Evolutionary conservation across 1,284 basidiomycete genomes (phyloP).

Genomic region (Xerocomus amazonicus): DNA sequence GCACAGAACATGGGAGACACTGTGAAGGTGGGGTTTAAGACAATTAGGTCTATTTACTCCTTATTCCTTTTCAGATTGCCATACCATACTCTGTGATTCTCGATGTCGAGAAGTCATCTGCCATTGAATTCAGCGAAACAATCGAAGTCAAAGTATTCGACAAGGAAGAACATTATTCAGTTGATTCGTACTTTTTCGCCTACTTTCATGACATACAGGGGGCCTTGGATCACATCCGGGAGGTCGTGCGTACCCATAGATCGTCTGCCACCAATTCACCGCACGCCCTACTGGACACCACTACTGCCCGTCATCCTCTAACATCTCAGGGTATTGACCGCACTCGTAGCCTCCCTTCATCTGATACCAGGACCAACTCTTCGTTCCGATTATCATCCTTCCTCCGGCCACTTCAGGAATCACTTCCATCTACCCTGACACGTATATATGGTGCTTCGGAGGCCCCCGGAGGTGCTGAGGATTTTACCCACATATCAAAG

Average conservation of each 20-base stretch:
- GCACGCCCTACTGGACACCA: slow-evolving; percentile 64
- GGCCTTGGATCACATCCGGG: slow-evolving; percentile 77
- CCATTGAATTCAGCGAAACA: slow-evolving; percentile 92
- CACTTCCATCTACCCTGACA: slow-evolving; percentile 36
- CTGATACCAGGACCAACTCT: slow-evolving; percentile 34
- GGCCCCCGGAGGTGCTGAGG: slow-evolving; percentile 44
- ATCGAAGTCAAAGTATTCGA: slow-evolving; percentile 91
- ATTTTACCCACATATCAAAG: slow-evolving; percentile 67
- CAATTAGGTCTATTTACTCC: background rate
- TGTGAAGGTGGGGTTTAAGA: slow-evolving; percentile 63
- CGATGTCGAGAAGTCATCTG: slow-evolving; percentile 83
- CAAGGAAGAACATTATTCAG: slow-evolving; percentile 68
- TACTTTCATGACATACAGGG: slow-evolving; percentile 80
- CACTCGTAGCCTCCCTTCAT: slow-evolving; percentile 34
- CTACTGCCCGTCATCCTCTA: slow-evolving; percentile 41
- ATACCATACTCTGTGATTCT: slow-evolving; percentile 89
- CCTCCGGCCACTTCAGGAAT: slow-evolving; percentile 62
- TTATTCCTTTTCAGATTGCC: slow-evolving; percentile 61
- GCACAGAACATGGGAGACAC: slow-evolving; percentile 94
- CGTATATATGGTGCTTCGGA: slow-evolving; percentile 34
- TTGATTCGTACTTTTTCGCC: slow-evolving; percentile 92
- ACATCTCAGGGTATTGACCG: slow-evolving; percentile 36
- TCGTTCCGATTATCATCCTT: slow-evolving; percentile 59
- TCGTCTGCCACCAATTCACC: slow-evolving; percentile 38
- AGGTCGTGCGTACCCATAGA: slow-evolving; percentile 61